Conservation (phyloP, 768 basidiomycete species). For the Dacryopinax primogenitus region DNA sequence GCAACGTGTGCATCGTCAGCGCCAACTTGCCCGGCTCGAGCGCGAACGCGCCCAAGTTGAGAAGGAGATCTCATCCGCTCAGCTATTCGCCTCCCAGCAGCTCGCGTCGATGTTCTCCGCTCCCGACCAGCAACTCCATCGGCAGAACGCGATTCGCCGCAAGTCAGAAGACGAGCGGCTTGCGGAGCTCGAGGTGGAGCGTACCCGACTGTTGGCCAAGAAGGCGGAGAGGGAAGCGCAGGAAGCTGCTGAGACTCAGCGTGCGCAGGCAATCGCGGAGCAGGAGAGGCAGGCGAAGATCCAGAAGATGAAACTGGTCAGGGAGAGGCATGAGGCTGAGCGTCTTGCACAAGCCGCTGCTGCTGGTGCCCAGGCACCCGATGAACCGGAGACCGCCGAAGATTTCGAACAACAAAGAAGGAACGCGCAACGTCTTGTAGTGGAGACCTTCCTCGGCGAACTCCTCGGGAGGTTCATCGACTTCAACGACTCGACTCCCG, state of each 20-base stretch:
- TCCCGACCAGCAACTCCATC: not conserved
- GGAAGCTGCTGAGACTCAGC: not conserved
- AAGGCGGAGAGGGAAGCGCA: not conserved
- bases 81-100: no score
- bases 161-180: not conserved
- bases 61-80: no score
- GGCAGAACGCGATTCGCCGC: not conserved
- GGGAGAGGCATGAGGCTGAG: not conserved
- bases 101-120: no score
- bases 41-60: no score
- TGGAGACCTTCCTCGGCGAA: no score
- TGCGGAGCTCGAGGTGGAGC: not conserved
- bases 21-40: no score
- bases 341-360: not conserved
- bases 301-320: no score
- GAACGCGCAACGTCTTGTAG: not conserved
- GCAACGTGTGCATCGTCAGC: no score
- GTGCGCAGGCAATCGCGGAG: not conserved
- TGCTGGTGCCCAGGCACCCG: not conserved
- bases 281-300: not conserved
- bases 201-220: not conserved
- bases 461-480: no score
- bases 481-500: not conserved
- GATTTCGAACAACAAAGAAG: not conserved
- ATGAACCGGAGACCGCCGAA: not conserved